Percentiles rank a stretch among this genome's conserved stretches.
These are phyloP conservation scores for Clavispora phyllophila DNA, from an alignment of 805 yeast species.

Conservation along the genomic window DNA sequence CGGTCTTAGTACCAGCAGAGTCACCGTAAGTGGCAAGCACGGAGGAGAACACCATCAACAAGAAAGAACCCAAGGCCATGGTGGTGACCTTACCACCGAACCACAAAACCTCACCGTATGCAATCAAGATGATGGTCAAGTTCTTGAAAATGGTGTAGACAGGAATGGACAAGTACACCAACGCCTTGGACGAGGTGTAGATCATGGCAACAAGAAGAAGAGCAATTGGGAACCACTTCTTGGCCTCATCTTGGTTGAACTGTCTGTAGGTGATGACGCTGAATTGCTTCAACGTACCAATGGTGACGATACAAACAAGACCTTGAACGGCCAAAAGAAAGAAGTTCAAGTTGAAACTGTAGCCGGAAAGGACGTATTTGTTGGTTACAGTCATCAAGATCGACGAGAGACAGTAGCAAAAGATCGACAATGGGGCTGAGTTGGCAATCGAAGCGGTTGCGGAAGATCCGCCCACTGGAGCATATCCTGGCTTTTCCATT, in stretches of 20 bases:
- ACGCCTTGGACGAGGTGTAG: constrained; percentile 92
- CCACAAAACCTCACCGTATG: constrained; percentile 97
- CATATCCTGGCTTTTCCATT: constrained; percentile 32
- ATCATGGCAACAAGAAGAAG: constrained; percentile 86
- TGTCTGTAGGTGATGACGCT: constrained; percentile 84
- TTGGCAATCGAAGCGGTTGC: constrained; percentile 36
- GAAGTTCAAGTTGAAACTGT: constrained; percentile 73
- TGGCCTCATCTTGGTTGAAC: constrained; percentile 81
- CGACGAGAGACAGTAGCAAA: constrained; percentile 87
- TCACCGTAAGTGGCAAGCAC: constrained; percentile 94
- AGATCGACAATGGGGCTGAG: constrained; percentile 64
- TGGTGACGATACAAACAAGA: constrained; percentile 70
- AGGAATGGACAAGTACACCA: constrained; percentile 87
- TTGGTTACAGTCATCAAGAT: constrained; percentile 97
- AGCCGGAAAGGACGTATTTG: constrained; percentile 83
- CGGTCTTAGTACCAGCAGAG: constrained; percentile 36
- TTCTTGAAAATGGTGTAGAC: constrained; percentile 98
- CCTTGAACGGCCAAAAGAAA: constrained; percentile 87
- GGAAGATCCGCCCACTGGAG: constrained; percentile 13
- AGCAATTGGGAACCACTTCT: constrained; percentile 94
- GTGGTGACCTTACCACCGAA: constrained; percentile 89
- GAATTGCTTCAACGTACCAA: constrained; percentile 64
- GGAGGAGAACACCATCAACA: constrained; percentile 92
- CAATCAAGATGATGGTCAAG: constrained; percentile 91
- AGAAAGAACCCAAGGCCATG: constrained; percentile 84